These are phyloP conservation scores for Penicillium turbatum DNA, from an alignment of 495 filamentous ascomycete species.

Conservation along the genomic window DNA sequence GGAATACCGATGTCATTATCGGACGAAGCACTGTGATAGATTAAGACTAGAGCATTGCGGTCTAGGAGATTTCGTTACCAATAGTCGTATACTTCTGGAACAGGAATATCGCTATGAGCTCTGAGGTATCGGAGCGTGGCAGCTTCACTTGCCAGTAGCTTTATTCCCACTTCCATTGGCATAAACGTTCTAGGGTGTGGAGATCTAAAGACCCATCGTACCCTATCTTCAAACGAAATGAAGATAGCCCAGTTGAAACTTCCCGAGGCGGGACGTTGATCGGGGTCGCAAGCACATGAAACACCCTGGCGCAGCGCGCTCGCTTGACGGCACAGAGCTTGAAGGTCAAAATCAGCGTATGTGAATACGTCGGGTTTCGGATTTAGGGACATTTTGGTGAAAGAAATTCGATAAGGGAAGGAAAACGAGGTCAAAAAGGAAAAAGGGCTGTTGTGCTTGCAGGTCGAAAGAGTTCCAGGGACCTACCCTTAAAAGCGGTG, in stretches of 20 bases:
- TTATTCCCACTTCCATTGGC: conserved; percentile 16
- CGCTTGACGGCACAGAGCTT: conserved; percentile 19
- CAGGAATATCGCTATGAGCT: conserved; percentile 26
- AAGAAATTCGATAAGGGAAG: not conserved
- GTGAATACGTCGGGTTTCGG: conserved; percentile 11
- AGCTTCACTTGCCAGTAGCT: conserved; percentile 24
- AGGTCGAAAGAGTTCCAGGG: too few relatives aligned
- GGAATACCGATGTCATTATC: conserved; percentile 26
- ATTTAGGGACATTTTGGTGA: conserved; percentile 6
- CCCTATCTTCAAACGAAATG: conserved; percentile 23
- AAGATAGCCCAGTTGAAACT: conserved; percentile 29
- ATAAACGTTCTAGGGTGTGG: conserved; percentile 11
- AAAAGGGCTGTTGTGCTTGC: not conserved
- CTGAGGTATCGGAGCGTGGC: conserved; percentile 24
- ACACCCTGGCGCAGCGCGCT: conserved; percentile 19
- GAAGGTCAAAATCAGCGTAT: conserved; percentile 21
- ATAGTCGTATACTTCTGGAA: conserved; percentile 23
- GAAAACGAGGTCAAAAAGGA: not conserved
- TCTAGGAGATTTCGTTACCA: conserved; percentile 10
- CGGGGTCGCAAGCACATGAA: conserved; percentile 19
- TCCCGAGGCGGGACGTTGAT: conserved; percentile 23
- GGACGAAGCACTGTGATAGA: conserved; percentile 13
- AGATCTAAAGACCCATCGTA: conserved; percentile 28
- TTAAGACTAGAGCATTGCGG: conserved; percentile 1
- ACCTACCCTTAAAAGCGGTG: too few relatives aligned